These are phyloP conservation scores for Dorcoceras hygrometricum DNA, from an alignment of 257 asterid genomes.

Conservation along the genomic window DNA sequence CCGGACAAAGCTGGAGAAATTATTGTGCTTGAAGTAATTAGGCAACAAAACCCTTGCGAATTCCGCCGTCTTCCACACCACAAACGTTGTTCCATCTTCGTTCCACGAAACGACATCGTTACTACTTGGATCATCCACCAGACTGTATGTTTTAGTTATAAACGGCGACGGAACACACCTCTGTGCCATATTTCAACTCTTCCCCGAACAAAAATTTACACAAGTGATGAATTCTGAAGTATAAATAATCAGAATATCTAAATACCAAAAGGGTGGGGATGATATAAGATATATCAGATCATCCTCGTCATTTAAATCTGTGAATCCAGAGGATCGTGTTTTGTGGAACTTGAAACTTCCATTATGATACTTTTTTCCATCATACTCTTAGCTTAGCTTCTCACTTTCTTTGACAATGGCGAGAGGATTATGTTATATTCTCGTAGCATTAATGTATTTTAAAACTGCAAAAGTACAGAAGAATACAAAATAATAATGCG, in stretches of 20 bases:
- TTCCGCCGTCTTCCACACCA: constrained; percentile 91
- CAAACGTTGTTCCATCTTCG: constrained; percentile 62
- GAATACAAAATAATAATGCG: background rate
- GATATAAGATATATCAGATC: background rate
- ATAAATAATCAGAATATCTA: background rate
- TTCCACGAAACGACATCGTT: constrained; percentile 83
- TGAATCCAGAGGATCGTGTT: background rate
- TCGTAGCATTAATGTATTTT: background rate
- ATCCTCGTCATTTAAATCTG: background rate
- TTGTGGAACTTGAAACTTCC: background rate
- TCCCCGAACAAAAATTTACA: background rate
- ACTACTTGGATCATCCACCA: constrained; percentile 66
- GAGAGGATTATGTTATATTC: background rate
- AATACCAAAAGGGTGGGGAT: background rate
- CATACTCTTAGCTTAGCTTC: background rate
- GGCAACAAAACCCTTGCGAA: constrained; percentile 78
- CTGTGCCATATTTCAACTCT: constrained; percentile 44
- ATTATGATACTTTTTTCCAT: too few relatives aligned
- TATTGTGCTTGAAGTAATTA: constrained; percentile 76
- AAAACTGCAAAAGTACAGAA: background rate
- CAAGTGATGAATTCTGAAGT: background rate
- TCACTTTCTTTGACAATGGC: background rate
- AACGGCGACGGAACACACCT: constrained; percentile 91
- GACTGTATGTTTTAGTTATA: constrained; percentile 63
- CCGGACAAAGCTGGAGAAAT: constrained; percentile 88